Conservation (phyloP, 306 rosid species). For the Fragaria nilgerrensis region DNA sequence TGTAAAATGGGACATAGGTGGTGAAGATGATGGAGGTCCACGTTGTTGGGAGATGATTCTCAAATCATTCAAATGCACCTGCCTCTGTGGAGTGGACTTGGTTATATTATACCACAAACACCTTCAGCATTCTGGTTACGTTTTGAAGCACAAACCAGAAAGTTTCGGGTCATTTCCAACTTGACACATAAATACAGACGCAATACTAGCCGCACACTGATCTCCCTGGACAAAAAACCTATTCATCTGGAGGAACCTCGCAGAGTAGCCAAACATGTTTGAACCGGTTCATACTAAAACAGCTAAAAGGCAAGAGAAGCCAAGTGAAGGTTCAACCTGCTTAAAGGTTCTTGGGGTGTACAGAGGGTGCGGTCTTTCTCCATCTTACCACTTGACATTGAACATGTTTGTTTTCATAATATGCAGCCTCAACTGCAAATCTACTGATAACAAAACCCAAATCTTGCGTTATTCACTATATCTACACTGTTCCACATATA, state of each 20-base stretch:
- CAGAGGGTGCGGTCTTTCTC: background rate
- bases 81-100: background rate
- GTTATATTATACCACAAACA: background rate
- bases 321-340: background rate
- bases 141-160: background rate
- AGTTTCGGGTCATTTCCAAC: background rate
- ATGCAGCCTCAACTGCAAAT: background rate
- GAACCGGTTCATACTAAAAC: background rate
- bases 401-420: background rate
- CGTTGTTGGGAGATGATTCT: background rate
- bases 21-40: background rate
- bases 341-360: background rate
- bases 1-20: background rate
- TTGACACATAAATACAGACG: background rate
- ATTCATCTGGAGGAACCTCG: background rate
- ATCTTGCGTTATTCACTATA: background rate
- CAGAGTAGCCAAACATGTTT: background rate
- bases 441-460: background rate
- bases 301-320: background rate
- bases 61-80: background rate
- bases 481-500: background rate
- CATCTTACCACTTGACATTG: background rate
- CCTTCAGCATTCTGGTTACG: background rate
- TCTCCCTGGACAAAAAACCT: background rate
- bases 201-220: background rate